phyloP scores from a whole-genome alignment of 2,329 filamentous ascomycete genomes.

The Pestalotiopsis fici region DNA sequence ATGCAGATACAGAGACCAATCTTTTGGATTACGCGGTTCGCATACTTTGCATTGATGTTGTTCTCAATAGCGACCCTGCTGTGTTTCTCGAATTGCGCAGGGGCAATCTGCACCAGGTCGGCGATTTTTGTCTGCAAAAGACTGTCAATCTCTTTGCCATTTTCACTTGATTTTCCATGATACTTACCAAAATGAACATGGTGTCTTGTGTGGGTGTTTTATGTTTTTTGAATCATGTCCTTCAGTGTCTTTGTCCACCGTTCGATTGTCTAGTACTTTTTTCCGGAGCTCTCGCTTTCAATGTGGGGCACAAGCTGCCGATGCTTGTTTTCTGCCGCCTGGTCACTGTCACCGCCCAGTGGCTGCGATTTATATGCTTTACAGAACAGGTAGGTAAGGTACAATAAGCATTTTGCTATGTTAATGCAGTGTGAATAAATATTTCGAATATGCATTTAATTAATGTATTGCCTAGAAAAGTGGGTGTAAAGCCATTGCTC shows the following conservation, averaged over 20 bases:
- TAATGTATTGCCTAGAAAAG: too few relatives aligned
- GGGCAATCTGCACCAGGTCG: conserved; percentile 90
- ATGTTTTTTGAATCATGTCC: not conserved
- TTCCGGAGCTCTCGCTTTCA: not conserved
- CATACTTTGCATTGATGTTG: conserved; percentile 95
- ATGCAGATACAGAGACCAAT: conserved; percentile 92
- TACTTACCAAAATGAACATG: conserved; percentile 13
- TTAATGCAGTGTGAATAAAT: too few relatives aligned
- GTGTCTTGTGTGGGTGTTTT: not conserved
- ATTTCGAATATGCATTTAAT: too few relatives aligned
- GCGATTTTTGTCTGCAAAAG: conserved; percentile 78
- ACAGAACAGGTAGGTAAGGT: too few relatives aligned
- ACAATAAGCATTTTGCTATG: too few relatives aligned
- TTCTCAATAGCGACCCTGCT: conserved; percentile 88
- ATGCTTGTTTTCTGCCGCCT: too few relatives aligned
- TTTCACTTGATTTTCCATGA: not conserved
- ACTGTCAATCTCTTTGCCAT: not conserved
- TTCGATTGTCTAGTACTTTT: not conserved
- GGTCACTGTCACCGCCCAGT: too few relatives aligned
- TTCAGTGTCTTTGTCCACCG: not conserved
- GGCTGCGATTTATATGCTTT: too few relatives aligned
- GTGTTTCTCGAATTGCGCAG: conserved; percentile 82
- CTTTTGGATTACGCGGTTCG: conserved; percentile 89
- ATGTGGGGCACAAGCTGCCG: not conserved
- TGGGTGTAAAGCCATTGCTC: too few relatives aligned